Evolutionary conservation across 129 eudicot species (phyloP).

Genomic region (Chrysanthemum seticuspe): DNA sequence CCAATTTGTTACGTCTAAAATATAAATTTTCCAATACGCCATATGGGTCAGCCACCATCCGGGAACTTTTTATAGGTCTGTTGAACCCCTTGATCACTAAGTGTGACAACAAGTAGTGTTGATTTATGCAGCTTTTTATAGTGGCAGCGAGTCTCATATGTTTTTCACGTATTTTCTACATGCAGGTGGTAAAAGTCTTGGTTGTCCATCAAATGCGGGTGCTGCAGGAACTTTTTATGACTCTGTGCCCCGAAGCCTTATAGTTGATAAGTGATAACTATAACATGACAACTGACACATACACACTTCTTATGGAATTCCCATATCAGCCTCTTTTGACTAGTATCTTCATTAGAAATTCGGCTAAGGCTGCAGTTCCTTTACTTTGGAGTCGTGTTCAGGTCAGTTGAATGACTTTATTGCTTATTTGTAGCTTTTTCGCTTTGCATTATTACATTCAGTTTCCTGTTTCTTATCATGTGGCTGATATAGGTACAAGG

Average conservation of each 20-base stretch:
- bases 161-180: background rate
- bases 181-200: conserved; percentile 89
- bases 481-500: conserved; percentile 71
- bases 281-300: conserved; percentile 67
- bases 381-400: conserved; percentile 95
- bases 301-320: conserved; percentile 78
- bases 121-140: conserved; percentile 6
- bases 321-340: conserved; percentile 92
- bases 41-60: no score
- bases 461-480: conserved; percentile 10
- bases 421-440: background rate
- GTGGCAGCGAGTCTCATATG: conserved; percentile 1
- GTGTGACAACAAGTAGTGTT: background rate
- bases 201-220: conserved; percentile 86
- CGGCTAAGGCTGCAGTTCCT: conserved; percentile 89
- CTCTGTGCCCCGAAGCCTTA: conserved; percentile 86
- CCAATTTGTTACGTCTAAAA: no score
- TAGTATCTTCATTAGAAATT: conserved; percentile 63
- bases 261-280: conserved; percentile 64
- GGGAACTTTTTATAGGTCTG: background rate
- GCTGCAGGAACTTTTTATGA: conserved; percentile 96
- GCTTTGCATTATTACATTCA: conserved; percentile 1
- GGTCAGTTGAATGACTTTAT: conserved; percentile 38
- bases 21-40: no score
- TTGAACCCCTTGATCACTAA: conserved; percentile 15